These are phyloP conservation scores for Cadophora gregata DNA, from an alignment of 2,329 filamentous ascomycete species.

Conservation along the genomic window DNA sequence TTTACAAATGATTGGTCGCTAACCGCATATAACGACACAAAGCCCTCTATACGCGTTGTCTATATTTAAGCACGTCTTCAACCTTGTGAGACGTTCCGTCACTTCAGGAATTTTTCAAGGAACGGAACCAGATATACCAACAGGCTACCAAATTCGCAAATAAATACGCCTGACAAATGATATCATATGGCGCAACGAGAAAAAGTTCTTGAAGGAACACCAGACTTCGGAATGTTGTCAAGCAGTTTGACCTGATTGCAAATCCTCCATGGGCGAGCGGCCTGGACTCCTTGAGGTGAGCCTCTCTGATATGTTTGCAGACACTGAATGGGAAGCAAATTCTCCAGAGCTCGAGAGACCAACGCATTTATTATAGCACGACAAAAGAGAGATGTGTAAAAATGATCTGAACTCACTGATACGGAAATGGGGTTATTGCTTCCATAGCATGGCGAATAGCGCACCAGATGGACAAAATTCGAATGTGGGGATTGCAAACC, in stretches of 20 bases:
- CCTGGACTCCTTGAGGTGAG: background rate
- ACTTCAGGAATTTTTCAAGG: background rate
- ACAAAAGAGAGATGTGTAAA: background rate
- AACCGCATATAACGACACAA: background rate
- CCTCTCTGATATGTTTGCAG: background rate
- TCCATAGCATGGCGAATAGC: background rate
- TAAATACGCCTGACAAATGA: background rate
- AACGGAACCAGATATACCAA: background rate
- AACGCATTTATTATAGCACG: background rate
- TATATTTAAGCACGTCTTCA: background rate
- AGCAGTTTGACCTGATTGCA: background rate
- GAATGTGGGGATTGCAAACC: too few relatives aligned
- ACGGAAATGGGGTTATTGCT: background rate
- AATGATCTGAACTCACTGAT: background rate
- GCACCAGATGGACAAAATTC: background rate
- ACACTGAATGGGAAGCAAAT: background rate
- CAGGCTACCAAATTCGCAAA: background rate
- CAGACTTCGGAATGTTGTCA: conserved; percentile 1
- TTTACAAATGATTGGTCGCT: background rate
- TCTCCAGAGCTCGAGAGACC: background rate
- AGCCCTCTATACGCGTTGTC: background rate
- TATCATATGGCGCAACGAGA: background rate
- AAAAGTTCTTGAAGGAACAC: background rate
- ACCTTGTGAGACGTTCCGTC: background rate
- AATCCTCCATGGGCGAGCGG: background rate